Percentiles rank a stretch among this genome's conserved stretches.
Conservation (phyloP, 1,139 yeast species). For the Candida frijolesensis region DNA sequence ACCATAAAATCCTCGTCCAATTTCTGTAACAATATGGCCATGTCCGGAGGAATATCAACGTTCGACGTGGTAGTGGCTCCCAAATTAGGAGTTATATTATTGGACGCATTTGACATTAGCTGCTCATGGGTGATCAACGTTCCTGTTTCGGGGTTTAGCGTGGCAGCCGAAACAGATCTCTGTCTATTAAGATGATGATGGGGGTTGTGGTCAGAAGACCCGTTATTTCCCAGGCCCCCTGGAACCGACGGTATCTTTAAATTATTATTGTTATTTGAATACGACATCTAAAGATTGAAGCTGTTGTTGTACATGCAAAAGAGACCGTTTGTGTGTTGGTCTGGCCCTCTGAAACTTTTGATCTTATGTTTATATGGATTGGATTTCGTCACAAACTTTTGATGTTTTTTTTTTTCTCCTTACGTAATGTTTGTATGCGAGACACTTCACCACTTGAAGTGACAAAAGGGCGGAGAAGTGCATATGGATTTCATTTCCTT, state of each 20-base stretch:
- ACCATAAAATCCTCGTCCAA: constrained; percentile 47
- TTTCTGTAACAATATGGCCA: constrained; percentile 45
- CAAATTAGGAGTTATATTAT: constrained; percentile 11
- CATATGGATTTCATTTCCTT: too few relatives aligned
- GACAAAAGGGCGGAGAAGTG: too few relatives aligned
- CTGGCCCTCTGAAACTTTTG: too few relatives aligned
- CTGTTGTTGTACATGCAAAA: not conserved
- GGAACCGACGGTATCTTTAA: constrained; percentile 1
- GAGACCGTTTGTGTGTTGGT: not conserved
- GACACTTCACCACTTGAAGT: too few relatives aligned
- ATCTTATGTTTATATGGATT: too few relatives aligned
- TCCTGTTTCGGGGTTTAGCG: constrained; percentile 15
- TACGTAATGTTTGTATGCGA: too few relatives aligned
- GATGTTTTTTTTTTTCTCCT: too few relatives aligned
- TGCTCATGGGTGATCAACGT: constrained; percentile 9
- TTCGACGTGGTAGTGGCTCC: constrained; percentile 9
- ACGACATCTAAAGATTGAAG: not conserved
- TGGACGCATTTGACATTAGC: constrained; percentile 8
- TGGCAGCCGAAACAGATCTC: constrained; percentile 17
- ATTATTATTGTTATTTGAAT: constrained; percentile 1
- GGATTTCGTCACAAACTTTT: too few relatives aligned
- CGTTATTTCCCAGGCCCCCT: not conserved
- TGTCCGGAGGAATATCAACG: constrained; percentile 48
- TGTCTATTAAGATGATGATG: constrained; percentile 7
- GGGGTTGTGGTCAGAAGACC: not conserved